These are phyloP conservation scores for Aristolochia contorta DNA, from an alignment of 164 flowering plant genomes.

Conservation along the genomic window DNA sequence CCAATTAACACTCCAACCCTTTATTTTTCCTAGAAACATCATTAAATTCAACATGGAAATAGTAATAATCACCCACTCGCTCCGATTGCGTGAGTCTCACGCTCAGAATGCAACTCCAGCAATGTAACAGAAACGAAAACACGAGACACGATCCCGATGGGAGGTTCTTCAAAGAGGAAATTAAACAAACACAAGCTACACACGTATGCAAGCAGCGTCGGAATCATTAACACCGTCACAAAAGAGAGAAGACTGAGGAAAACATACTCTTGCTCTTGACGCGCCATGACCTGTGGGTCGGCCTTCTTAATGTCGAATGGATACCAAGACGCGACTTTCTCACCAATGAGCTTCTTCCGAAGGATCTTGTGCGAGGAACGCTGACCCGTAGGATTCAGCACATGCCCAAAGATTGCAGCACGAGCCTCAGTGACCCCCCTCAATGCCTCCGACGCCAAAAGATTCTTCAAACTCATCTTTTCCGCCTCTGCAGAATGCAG, in stretches of 20 bases:
- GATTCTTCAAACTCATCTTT: slow-evolving; percentile 30
- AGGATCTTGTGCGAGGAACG: slow-evolving; percentile 69
- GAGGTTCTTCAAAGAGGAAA: no score
- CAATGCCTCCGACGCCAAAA: slow-evolving; percentile 42
- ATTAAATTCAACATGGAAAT: no score
- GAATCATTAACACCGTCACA: not conserved
- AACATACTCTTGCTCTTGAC: slow-evolving; percentile 52
- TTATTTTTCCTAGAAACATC: no score
- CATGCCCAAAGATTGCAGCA: slow-evolving; percentile 79
- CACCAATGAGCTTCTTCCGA: slow-evolving; percentile 80
- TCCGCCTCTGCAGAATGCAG: no score
- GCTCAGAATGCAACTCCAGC: no score
- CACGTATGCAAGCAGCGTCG: no score
- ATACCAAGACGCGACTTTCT: slow-evolving; percentile 76
- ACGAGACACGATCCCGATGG: no score
- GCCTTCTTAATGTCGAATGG: slow-evolving; percentile 59
- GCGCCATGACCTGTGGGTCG: slow-evolving; percentile 59
- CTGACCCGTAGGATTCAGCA: slow-evolving; percentile 75
- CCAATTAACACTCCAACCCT: no score
- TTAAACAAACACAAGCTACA: no score
- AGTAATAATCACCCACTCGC: no score
- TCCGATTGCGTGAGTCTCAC: no score
- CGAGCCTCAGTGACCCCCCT: slow-evolving; percentile 65
- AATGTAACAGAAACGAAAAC: no score
- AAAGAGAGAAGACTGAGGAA: not conserved